phyloP scores from a whole-genome alignment of 345 rosid genomes.

The Combretum micranthum region DNA sequence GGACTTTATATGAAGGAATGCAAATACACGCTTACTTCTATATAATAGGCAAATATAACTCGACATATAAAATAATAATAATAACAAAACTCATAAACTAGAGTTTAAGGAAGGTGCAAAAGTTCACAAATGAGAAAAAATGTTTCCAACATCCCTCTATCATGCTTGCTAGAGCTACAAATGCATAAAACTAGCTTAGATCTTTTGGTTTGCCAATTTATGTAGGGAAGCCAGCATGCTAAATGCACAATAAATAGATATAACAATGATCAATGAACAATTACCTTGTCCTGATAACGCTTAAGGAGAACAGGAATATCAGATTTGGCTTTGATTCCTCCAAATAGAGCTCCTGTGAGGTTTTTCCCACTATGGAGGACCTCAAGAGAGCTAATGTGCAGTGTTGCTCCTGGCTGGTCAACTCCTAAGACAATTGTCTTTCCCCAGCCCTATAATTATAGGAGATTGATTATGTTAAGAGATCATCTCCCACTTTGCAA shows the following conservation, averaged over 20 bases:
- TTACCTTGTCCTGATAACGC: slow-evolving; percentile 57
- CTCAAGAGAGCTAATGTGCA: slow-evolving; percentile 39
- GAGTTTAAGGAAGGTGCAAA: no score
- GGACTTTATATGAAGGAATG: neutral
- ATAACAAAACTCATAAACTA: no score
- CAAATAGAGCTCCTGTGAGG: slow-evolving; percentile 59
- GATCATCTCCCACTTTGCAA: no score
- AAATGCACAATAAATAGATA: neutral
- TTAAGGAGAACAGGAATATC: slow-evolving; percentile 73
- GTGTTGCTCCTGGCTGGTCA: slow-evolving; percentile 51
- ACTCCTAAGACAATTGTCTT: slow-evolving; percentile 76
- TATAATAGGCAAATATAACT: no score
- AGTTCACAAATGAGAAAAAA: no score
- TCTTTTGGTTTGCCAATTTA: no score
- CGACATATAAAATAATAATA: no score
- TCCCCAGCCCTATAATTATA: slow-evolving; percentile 70
- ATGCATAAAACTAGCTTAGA: no score
- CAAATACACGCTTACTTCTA: neutral
- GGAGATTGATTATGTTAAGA: no score
- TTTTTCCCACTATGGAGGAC: slow-evolving; percentile 54
- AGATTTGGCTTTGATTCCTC: slow-evolving; percentile 78
- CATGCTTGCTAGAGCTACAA: no score
- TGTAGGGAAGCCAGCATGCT: neutral
- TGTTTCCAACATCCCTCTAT: no score
- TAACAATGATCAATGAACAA: neutral